phyloP scores from a whole-genome alignment of 371 early-diverging fungal genomes.

The Sporodiniella umbellata region DNA sequence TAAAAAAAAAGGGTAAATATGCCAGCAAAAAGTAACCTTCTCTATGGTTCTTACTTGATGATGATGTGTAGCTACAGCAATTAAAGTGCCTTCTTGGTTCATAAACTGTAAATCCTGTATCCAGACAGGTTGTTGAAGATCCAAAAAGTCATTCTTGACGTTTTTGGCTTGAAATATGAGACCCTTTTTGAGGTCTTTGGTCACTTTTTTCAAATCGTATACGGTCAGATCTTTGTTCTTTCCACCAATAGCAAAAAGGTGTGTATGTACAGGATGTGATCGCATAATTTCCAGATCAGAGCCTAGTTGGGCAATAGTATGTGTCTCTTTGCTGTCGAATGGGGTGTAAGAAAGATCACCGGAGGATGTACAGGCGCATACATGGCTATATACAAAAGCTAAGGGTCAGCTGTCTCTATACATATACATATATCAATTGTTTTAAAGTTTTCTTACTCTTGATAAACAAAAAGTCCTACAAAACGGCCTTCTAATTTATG shows the following conservation, averaged over 20 bases:
- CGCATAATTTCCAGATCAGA: constrained; percentile 52
- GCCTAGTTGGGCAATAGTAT: constrained; percentile 14
- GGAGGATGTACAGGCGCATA: constrained; percentile 33
- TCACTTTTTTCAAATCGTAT: constrained; percentile 60
- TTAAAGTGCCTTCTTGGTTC: constrained; percentile 41
- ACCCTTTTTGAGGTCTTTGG: constrained; percentile 16
- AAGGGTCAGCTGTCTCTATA: background rate
- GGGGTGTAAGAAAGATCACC: constrained; percentile 35
- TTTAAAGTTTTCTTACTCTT: constrained; percentile 40
- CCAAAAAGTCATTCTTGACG: constrained; percentile 75
- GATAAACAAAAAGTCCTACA: constrained; percentile 61
- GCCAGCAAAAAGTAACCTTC: no score
- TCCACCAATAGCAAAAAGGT: constrained; percentile 83
- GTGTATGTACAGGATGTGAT: constrained; percentile 57
- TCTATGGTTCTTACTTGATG: constrained; percentile 51
- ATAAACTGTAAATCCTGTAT: constrained; percentile 80
- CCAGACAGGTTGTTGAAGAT: constrained; percentile 84
- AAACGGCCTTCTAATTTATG: constrained; percentile 45
- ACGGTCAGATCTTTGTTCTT: constrained; percentile 79
- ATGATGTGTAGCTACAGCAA: constrained; percentile 73
- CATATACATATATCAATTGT: no score
- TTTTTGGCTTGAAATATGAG: constrained; percentile 65
- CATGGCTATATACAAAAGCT: constrained; percentile 10
- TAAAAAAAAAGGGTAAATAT: no score
- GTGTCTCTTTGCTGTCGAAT: constrained; percentile 11